Percentiles rank a stretch among this genome's conserved stretches.
These are phyloP conservation scores for Globisporangium echinulatum DNA, from an alignment of 352 stramenopile species.

Conservation along the genomic window DNA sequence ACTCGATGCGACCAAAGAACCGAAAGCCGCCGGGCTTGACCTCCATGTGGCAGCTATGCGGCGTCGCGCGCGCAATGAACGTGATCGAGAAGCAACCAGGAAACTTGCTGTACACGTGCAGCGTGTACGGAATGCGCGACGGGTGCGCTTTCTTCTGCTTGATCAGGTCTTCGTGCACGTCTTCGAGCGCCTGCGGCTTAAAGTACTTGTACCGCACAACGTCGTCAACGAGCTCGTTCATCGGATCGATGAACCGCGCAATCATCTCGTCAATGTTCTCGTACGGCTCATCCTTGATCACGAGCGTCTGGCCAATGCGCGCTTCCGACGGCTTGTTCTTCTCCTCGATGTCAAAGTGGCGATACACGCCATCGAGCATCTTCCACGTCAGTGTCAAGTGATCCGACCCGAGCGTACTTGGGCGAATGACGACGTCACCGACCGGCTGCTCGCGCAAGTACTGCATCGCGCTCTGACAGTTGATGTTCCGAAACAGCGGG, in stretches of 20 bases:
- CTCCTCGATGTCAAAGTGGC: conserved; percentile 85
- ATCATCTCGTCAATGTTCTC: conserved; percentile 87
- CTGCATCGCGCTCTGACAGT: conserved; percentile 76
- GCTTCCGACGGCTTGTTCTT: conserved; percentile 84
- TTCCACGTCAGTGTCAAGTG: conserved; percentile 88
- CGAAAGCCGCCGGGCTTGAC: conserved; percentile 80
- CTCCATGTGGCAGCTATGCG: conserved; percentile 84
- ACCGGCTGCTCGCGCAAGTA: conserved; percentile 70
- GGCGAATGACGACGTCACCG: conserved; percentile 82
- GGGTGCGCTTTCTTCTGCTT: conserved; percentile 87
- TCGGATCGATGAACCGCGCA: conserved; percentile 82
- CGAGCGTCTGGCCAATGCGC: conserved; percentile 68
- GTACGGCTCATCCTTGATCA: conserved; percentile 85
- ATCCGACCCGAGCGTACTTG: conserved; percentile 74
- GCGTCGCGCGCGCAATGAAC: conserved; percentile 78
- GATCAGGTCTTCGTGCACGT: conserved; percentile 81
- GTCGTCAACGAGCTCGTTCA: conserved; percentile 86
- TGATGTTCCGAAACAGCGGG: conserved; percentile 84
- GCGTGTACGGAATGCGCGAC: conserved; percentile 73
- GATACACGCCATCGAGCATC: conserved; percentile 81
- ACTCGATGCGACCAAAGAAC: conserved; percentile 86
- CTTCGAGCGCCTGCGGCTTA: conserved; percentile 56
- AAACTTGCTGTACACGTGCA: conserved; percentile 85
- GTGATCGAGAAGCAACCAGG: conserved; percentile 87
- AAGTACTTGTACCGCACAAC: conserved; percentile 87